Base-by-base conservation (phyloP, 805 yeast species). In the Yamadazyma takamatsuzukensis region DNA sequence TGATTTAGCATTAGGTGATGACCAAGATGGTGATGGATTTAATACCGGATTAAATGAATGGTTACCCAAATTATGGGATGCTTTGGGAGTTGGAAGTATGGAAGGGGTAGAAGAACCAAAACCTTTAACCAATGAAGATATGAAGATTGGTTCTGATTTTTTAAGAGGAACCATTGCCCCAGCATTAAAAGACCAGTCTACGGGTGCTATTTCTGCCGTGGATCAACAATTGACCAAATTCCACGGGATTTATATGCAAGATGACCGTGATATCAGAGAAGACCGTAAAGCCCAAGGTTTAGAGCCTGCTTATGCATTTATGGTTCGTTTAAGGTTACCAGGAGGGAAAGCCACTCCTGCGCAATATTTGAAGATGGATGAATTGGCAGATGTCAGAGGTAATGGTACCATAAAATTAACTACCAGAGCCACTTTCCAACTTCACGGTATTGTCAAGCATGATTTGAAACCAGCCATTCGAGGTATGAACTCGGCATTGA, bases 201-300 rank as follows among this genome's bases (percentile, higher is more conserved):
- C 97, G 7, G 96, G 97, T 43, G 89, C 96, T 11, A 84, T 90
- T 45, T 74, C 83, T 44, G 93, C 96, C 10, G 76, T 76, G 37
- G 97, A 88, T 61, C 95, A 88, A 64, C 97, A 89, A 63, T 63
- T 90, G 59, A 88, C 97, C 45, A 90, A 90, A 64, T 90, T 90
- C 77, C 97, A 90, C 61, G 97, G 97, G 64, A 87, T 88, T 47
- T 90, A 90, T 60, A 87, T 90, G 95, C 97, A 90, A 68, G 97
- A 90, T 60, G 97, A 90, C 58, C 85, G 97, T 68, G 97, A 90
- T 61, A 70, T 90, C 39, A 77, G 97, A 59, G 97, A 90, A 36
- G 83, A 84, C 48, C 80, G 97, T 54, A 90, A 89, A 64, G 76
- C 85, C 29, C 86, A 84, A 54, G 97, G 97, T 27, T 59, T 85